These are phyloP conservation scores for Aspergillus transmontanensis DNA, from an alignment of 2,329 filamentous ascomycete genomes.

Conservation along the genomic window DNA sequence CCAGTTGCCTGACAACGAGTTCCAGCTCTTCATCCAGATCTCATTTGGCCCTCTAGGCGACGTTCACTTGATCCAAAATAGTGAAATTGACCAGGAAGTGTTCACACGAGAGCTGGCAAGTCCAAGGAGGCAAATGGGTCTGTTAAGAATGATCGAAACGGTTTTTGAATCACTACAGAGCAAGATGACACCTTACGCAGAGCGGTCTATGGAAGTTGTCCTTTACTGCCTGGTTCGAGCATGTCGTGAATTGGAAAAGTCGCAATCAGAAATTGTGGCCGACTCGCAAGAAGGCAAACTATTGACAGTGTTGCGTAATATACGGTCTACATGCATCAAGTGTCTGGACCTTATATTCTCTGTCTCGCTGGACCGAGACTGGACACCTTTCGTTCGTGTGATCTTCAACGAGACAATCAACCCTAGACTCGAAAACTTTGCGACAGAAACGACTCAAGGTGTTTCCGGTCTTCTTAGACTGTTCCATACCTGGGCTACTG, in stretches of 20 bases:
- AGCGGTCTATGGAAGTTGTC: constrained; percentile 72
- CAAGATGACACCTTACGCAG: constrained; percentile 68
- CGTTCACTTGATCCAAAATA: constrained; percentile 59
- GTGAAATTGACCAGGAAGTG: constrained; percentile 52
- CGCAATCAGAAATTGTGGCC: constrained; percentile 28
- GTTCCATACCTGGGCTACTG: constrained; percentile 77
- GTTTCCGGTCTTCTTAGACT: constrained; percentile 81
- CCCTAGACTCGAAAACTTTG: constrained; percentile 75
- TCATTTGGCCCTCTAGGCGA: constrained; percentile 71
- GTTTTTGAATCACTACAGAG: constrained; percentile 82
- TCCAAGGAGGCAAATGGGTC: constrained; percentile 80
- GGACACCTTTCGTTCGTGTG: constrained; percentile 68
- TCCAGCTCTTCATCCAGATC: constrained; percentile 81
- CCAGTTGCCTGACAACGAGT: constrained; percentile 71
- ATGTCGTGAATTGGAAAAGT: constrained; percentile 54
- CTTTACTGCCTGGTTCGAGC: constrained; percentile 79
- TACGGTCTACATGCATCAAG: constrained; percentile 69
- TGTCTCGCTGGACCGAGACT: constrained; percentile 70
- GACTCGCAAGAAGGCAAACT: constrained; percentile 35
- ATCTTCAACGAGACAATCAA: constrained; percentile 76
- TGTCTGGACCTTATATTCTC: constrained; percentile 79
- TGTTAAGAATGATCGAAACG: constrained; percentile 87
- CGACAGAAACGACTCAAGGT: constrained; percentile 84
- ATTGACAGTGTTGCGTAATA: constrained; percentile 45
- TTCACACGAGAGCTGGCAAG: constrained; percentile 64